Evolutionary conservation across 2,329 filamentous ascomycete genomes (phyloP).

Genomic region (Periconia digitata): DNA sequence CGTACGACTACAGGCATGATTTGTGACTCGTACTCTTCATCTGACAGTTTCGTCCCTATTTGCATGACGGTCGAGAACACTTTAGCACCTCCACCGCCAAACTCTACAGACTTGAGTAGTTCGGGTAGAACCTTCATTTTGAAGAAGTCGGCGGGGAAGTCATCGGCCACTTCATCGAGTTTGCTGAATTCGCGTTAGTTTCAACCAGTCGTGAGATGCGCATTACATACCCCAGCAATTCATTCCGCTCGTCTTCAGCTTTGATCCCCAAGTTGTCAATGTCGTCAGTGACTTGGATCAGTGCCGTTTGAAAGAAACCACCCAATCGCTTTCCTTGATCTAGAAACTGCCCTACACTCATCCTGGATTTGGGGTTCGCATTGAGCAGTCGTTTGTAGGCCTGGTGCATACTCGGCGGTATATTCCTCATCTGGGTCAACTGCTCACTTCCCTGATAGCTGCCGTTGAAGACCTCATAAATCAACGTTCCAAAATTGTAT

Average conservation of each 20-base stretch:
- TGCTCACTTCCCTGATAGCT: conserved; percentile 76
- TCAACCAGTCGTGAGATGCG: neutral
- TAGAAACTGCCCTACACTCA: conserved; percentile 82
- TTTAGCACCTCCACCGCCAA: conserved; percentile 91
- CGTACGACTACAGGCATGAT: conserved; percentile 85
- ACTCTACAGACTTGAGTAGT: conserved; percentile 97
- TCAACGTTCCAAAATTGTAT: conserved; percentile 79
- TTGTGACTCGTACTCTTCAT: conserved; percentile 84
- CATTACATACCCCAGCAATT: conserved; percentile 67
- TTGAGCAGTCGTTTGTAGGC: conserved; percentile 90
- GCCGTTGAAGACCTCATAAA: conserved; percentile 92
- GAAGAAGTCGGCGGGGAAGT: conserved; percentile 98
- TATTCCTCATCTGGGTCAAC: conserved; percentile 78
- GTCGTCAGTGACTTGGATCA: conserved; percentile 90
- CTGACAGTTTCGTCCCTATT: conserved; percentile 81
- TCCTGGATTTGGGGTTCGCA: conserved; percentile 82
- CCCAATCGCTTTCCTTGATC: conserved; percentile 82
- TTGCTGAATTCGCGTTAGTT: conserved; percentile 52
- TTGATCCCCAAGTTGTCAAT: conserved; percentile 93
- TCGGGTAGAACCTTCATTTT: conserved; percentile 96
- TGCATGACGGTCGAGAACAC: conserved; percentile 88
- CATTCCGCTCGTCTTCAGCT: conserved; percentile 77
- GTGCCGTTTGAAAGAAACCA: conserved; percentile 87
- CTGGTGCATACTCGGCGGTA: conserved; percentile 85
- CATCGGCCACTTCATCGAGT: conserved; percentile 81